Base-by-base conservation (phyloP, 1,284 basidiomycete species). In the Waitea zeae region DNA sequence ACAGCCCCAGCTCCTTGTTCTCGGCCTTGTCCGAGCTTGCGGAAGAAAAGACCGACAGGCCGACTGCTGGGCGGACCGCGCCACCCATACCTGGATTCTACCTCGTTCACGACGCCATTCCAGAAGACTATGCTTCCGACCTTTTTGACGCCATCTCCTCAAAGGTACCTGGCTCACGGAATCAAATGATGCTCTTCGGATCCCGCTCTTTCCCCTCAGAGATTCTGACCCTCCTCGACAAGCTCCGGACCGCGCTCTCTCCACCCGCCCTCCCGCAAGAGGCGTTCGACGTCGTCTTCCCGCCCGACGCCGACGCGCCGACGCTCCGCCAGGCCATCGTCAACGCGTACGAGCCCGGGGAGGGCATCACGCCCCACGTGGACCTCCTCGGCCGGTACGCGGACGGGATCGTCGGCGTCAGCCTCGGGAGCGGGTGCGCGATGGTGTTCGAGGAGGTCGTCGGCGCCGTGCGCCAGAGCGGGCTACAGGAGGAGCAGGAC, bases 321-420 rank as follows among this genome's bases (percentile, higher is more conserved):
- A n/a, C 45, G 55, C 28, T 70, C 0, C 62, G 81, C 20, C 83
- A 88, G 47, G 78, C 70, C 1, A 88, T 88, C 38, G 44, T 88
- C 35, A 88, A 88, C 48, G 55, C 81, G 3, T 88, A 88, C 47
- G 54, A 57, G 33, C 78, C 79, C 0, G 82, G 82, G 1, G 75
- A 86, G 48, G 83, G 84, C 7, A 87, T 88, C 41, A 59, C 70
- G 1, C 64, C 80, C 0, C 83, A 87, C 44, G 68, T 87, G 30
- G 84, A 88, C 47, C 58, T 88, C 24, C 59, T 82, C 5, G 58
- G 62, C 29, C 67, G 84, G 13, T 88, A 76, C 46, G 79, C 67
- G 11, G 81, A 87, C 47, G 81, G 79, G 2, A 86, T 88, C 41
- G 62, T 87, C 22, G 80, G 79, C 9, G 64, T 87, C 38, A 83